Percentiles rank a stretch among this genome's conserved stretches.
phyloP scores from a whole-genome alignment of 495 filamentous ascomycete species.

The Neurospora sp. region DNA sequence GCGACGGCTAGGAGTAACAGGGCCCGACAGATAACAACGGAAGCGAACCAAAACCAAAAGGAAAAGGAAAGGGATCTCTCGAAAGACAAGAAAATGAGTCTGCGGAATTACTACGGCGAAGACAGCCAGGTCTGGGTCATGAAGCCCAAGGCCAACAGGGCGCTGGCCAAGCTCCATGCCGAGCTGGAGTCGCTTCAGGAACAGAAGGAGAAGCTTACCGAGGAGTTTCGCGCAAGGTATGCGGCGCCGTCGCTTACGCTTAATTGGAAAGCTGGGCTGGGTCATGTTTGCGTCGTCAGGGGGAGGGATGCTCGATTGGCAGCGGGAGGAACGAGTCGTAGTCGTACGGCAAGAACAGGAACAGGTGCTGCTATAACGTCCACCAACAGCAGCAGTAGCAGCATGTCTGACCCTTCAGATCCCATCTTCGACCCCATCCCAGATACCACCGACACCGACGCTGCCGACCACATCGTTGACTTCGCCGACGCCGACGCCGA shows the following conservation, averaged over 20 bases:
- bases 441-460: neutral
- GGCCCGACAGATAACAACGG: slow-evolving; percentile 13
- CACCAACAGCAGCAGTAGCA: neutral
- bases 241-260: slow-evolving; percentile 56
- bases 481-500: no score
- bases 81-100: slow-evolving; percentile 30
- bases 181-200: slow-evolving; percentile 46
- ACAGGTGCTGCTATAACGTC: neutral
- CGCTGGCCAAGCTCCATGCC: slow-evolving; percentile 55
- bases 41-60: slow-evolving; percentile 11
- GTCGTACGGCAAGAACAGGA: neutral
- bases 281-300: slow-evolving; percentile 86
- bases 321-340: neutral
- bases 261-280: slow-evolving; percentile 71
- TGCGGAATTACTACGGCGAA: slow-evolving; percentile 39
- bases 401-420: neutral
- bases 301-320: slow-evolving; percentile 53
- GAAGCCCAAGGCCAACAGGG: slow-evolving; percentile 60
- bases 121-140: slow-evolving; percentile 76
- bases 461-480: neutral
- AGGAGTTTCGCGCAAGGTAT: slow-evolving; percentile 42
- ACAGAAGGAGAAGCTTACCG: slow-evolving; percentile 50
- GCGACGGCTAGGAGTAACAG: slow-evolving; percentile 12
- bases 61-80: slow-evolving; percentile 11
- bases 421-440: neutral